Evolutionary conservation across 805 yeast species (phyloP).

Genomic region (Pichia thaimueangensis): DNA sequence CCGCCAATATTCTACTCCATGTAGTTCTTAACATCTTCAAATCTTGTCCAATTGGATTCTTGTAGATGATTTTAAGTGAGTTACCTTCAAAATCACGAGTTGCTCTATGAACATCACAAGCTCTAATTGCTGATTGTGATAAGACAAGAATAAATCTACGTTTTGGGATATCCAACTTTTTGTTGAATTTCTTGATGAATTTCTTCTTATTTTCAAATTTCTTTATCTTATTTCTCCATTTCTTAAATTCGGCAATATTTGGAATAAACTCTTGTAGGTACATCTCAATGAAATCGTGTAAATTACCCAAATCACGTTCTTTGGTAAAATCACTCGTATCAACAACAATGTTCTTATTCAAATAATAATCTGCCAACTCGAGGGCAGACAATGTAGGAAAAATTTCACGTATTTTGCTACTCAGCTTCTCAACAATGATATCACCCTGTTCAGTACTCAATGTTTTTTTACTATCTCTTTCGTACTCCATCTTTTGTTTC

Average conservation of each 20-base stretch:
- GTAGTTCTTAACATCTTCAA: slow-evolving; percentile 38
- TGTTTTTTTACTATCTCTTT: slow-evolving; percentile 47
- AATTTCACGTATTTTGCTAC: slow-evolving; percentile 49
- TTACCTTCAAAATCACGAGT: slow-evolving; percentile 39
- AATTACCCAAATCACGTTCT: slow-evolving; percentile 48
- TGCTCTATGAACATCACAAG: slow-evolving; percentile 77
- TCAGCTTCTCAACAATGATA: slow-evolving; percentile 60
- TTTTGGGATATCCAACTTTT: slow-evolving; percentile 21
- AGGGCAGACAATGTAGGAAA: slow-evolving; percentile 66
- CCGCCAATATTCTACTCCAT: slow-evolving; percentile 45
- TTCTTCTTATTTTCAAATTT: slow-evolving; percentile 20
- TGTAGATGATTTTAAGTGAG: slow-evolving; percentile 65
- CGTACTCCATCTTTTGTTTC: slow-evolving; percentile 59
- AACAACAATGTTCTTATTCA: slow-evolving; percentile 48
- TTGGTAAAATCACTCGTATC: slow-evolving; percentile 55
- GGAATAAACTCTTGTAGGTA: slow-evolving; percentile 45
- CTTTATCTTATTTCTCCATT: slow-evolving; percentile 26
- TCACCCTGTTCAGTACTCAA: slow-evolving; percentile 53
- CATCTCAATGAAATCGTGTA: slow-evolving; percentile 46
- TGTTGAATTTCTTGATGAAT: slow-evolving; percentile 23
- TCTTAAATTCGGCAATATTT: slow-evolving; percentile 20
- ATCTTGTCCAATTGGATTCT: slow-evolving; percentile 67
- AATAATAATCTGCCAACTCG: slow-evolving; percentile 62
- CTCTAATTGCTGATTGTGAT: slow-evolving; percentile 76
- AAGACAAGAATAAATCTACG: slow-evolving; percentile 46